Evolutionary conservation across 2,329 filamentous ascomycete genomes (phyloP), one percentile per base, ranked within the genome.

Genomic region (Pseudocercospora ulei): DNA sequence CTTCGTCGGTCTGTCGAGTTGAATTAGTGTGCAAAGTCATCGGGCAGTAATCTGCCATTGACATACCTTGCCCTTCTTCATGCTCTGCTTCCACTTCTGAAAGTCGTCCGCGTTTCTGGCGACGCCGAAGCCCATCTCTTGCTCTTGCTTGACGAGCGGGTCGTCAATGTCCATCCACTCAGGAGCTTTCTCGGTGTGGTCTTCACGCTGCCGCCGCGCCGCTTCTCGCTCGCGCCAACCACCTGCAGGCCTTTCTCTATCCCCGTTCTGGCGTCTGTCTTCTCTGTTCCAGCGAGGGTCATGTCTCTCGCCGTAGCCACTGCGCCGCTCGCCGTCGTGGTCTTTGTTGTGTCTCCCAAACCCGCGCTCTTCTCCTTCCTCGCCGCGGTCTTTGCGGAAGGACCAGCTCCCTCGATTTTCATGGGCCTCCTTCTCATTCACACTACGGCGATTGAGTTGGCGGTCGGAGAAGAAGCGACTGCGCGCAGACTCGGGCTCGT

Each of bases 71-170:
- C 63, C 68, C 52, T 68, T 69, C 41, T 70, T 88, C 85, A 92
- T 92, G 48, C 72, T 73, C 53, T 92, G 84, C 71, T 94, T 94
- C 77, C 88, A 95, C 51, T 83, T 83, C 64, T 92, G 80, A 61
- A 95, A 92, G 50, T 95, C 87, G 56, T 92, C 86, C 54, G 84
- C 80, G 1, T 86, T 94, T 53, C 84, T 82, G 3, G 57, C 52
- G 44, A 49, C 52, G 17, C 48, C 47, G 34, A 53, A 40, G 18
- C 49, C 41, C 19, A 55, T 31, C 53, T 80, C 38, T 23, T 44
- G 76, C 35, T 83, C 80, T 42, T 80, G 78, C 28, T 69, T 71
- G 9, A 77, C 79, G 73, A 52, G 43, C 3, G 49, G 49, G 1
- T 59, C 55, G 24, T 92, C 85, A 61, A 94, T 71, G 26, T 90